These are phyloP conservation scores for Calycina herbarum DNA, from an alignment of 2,329 filamentous ascomycete genomes.

Conservation along the genomic window DNA sequence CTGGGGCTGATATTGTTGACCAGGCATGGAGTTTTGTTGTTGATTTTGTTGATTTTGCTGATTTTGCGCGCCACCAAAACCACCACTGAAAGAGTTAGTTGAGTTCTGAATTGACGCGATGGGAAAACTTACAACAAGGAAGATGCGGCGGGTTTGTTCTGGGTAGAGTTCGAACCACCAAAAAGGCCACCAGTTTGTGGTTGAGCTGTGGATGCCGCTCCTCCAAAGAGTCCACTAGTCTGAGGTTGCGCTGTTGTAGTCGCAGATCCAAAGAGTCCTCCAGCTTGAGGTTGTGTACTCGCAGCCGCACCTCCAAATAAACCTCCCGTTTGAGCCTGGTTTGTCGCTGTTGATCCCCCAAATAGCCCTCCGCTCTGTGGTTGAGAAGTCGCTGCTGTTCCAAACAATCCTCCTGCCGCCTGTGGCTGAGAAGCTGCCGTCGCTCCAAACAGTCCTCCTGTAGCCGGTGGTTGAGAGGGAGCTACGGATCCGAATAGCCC, in stretches of 20 bases:
- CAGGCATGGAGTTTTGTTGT: slow-evolving; percentile 30
- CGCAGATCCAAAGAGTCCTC: slow-evolving; percentile 38
- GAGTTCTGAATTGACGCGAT: background rate
- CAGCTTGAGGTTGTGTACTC: slow-evolving; percentile 28
- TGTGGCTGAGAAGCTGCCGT: slow-evolving; percentile 23
- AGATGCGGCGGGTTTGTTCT: slow-evolving; percentile 32
- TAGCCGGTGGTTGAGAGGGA: slow-evolving; percentile 23
- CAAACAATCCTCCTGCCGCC: slow-evolving; percentile 35
- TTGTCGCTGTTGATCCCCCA: slow-evolving; percentile 29
- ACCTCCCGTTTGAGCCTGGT: slow-evolving; percentile 28
- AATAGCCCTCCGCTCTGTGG: slow-evolving; percentile 32
- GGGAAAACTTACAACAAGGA: slow-evolving; percentile 36
- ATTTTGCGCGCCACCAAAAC: slow-evolving; percentile 27
- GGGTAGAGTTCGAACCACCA: slow-evolving; percentile 30
- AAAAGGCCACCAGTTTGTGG: slow-evolving; percentile 37
- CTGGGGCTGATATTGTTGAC: slow-evolving; percentile 21
- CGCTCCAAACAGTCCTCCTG: slow-evolving; percentile 39
- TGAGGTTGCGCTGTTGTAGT: slow-evolving; percentile 24
- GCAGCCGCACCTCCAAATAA: slow-evolving; percentile 37
- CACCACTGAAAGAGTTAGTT: slow-evolving; percentile 26
- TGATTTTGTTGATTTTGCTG: slow-evolving; percentile 33
- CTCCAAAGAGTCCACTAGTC: slow-evolving; percentile 33
- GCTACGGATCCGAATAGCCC: slow-evolving; percentile 33
- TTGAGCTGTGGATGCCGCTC: slow-evolving; percentile 27
- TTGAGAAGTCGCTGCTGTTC: slow-evolving; percentile 25